Evolutionary conservation across 2,329 filamentous ascomycete genomes (phyloP).

Genomic region (Aspergillus brasiliensis): DNA sequence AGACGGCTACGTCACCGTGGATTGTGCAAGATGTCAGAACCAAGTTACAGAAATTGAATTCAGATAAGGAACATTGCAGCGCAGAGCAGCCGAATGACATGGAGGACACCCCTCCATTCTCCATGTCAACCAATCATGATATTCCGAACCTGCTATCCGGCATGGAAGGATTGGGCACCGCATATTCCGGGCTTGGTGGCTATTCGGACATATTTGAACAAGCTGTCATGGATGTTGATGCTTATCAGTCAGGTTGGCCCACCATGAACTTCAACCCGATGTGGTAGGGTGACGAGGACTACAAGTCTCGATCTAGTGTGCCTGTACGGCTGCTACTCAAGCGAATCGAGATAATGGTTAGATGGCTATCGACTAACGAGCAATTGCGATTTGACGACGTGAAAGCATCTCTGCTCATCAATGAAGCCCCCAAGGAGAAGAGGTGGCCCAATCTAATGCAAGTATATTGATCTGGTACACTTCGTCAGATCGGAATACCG

Average conservation of each 20-base stretch:
- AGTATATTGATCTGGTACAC: too few species aligned
- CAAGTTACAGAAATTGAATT: constrained; percentile 17
- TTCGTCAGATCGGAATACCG: too few species aligned
- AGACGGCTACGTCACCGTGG: constrained; percentile 23
- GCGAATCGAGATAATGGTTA: neutral
- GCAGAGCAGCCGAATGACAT: neutral
- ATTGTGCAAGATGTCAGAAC: constrained; percentile 35
- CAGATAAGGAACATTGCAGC: neutral
- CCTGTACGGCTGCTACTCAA: too few species aligned
- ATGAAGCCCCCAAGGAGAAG: too few species aligned
- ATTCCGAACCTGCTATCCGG: neutral
- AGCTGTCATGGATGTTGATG: neutral
- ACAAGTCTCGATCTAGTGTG: neutral
- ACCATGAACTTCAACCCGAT: constrained; percentile 1
- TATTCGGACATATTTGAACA: neutral
- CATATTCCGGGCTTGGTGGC: neutral
- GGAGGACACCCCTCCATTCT: neutral
- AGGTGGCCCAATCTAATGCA: too few species aligned
- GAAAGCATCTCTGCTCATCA: too few species aligned
- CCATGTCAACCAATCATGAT: neutral
- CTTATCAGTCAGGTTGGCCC: neutral
- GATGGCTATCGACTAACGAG: too few species aligned
- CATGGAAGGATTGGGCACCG: neutral
- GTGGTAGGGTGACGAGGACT: neutral
- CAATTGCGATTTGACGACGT: too few species aligned